Evolutionary conservation across 1,284 basidiomycete genomes (phyloP), one percentile per base, ranked within the genome.

Genomic region (Heliocybe sulcata): DNA sequence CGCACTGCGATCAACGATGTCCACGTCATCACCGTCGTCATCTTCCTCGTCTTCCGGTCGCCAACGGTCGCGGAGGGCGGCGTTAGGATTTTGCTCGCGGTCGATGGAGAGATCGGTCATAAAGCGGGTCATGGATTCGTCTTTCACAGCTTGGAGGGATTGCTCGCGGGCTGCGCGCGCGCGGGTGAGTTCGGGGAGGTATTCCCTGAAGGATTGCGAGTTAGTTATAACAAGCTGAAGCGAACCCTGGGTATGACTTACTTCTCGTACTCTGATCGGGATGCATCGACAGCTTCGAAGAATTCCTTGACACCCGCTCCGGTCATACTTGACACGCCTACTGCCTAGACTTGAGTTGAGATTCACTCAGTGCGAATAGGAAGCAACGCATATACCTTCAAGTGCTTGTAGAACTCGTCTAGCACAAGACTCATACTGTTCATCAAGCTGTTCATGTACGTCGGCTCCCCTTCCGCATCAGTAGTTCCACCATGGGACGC

Each of bases 391-490:
- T 60, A 23, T 48, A 94, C 94, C 75, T 91, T 91, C 49, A 99
- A 74, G 63, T 97, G 91, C 71, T 95, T 93, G 76, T 99, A 99
- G 66, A 99, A 99, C 68, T 99, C 97, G 67, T 99, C 97, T 55
- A 99, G 73, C 6, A 99, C 95, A 50, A 99, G 75, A 68, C 94
- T 94, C 97, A 99, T 99, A 67, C 91, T 94, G 64, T 97, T 94
- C 96, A 99, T 99, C 59, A 99, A 76, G 66, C 92, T 95, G 70
- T 94, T 97, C 93, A 98, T 97, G 71, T 98, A 99, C 47, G 92
- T 96, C 52, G 91, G 90, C 64, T 96, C 94, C 47, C 93, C 95
- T 58, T 92, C 90, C 9, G 87, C 78, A 64, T 93, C 90, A 45
- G 80, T 76, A 16, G 84, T 80, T 8, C 82, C 82, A 47, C 75